Evolutionary conservation across 192 early-diverging fungal species (phyloP), one percentile per base, ranked within the genome.

Genomic region (Coemansia sp.): DNA sequence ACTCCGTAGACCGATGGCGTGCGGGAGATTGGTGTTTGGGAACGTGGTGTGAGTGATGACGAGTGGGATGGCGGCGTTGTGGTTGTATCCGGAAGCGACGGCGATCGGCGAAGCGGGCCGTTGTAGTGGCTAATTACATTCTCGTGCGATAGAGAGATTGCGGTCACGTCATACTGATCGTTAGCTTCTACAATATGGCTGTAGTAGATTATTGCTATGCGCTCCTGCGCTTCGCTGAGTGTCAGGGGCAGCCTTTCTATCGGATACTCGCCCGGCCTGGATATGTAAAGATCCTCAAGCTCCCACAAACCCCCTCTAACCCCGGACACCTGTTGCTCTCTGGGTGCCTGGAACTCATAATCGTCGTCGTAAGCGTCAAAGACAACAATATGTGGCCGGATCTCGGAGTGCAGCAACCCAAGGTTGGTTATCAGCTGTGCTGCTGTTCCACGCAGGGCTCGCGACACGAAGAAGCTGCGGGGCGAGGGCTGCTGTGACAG

Each of bases 391-490:
- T 58, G 64, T 13, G 55, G 56, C 13, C 26, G 66, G 16, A 12
- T 39, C 18, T 56, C 66, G 2, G 56, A 37, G 11, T 37, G 18
- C 16, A 39, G 43, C 19, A 40, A 13, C 13, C 37, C 57, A 36
- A 64, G 55, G 26, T 42, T 52, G 19, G 56, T 39, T 22, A 68
- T 42, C 41, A 71, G 19, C 37, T 56, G 69, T 19, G 32, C 65
- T 15, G 61, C 56, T 6, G 32, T 58, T 10, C 37, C 55, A 9
- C 65, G 60, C 41, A 68, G 41, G 13, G 13, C 57, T 0, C 36
- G 57, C 22, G 69, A 65, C 8, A 77, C 69, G 56, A 72, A 77
- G 12, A 72, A 55, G 39, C 58, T 62, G 32, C 66, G 69, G 26
- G 59, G 57, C 40, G 58, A 12, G n/a, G 59, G 75, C 41, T 63